These are phyloP conservation scores for Corynespora cassiicola DNA, from an alignment of 2,329 filamentous ascomycete genomes.

Conservation along the genomic window DNA sequence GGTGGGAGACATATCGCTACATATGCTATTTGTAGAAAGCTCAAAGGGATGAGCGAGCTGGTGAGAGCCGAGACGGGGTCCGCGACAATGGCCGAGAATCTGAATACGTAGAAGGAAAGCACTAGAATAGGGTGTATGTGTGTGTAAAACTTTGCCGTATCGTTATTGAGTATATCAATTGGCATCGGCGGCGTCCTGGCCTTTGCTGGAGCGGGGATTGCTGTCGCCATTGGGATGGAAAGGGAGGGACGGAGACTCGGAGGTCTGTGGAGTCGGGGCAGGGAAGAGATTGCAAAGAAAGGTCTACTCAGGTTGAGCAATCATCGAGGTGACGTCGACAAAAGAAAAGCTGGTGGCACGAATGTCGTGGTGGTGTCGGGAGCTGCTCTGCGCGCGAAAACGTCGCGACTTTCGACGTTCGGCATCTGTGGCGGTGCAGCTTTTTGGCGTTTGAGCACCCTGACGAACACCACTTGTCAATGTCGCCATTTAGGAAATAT, in stretches of 20 bases:
- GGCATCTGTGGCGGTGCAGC: constrained; percentile 6
- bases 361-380: not conserved
- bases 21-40: constrained; percentile 67
- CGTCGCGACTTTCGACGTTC: constrained; percentile 9
- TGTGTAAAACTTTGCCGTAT: constrained; percentile 62
- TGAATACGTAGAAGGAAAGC: constrained; percentile 66
- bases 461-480: too few relatives aligned
- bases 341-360: not conserved
- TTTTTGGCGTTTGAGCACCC: too few relatives aligned
- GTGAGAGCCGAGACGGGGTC: constrained; percentile 72
- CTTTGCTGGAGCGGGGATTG: constrained; percentile 28
- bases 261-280: constrained; percentile 6
- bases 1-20: constrained; percentile 66
- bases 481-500: too few relatives aligned
- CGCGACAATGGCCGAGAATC: constrained; percentile 71
- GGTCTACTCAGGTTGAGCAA: too few relatives aligned
- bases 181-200: constrained; percentile 41
- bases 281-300: too few relatives aligned
- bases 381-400: not conserved
- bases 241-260: not conserved
- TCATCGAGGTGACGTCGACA: too few relatives aligned
- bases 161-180: constrained; percentile 55
- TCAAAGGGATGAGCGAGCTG: constrained; percentile 66
- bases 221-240: constrained; percentile 30
- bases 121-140: constrained; percentile 73